Evolutionary conservation across 2,329 filamentous ascomycete genomes (phyloP), one percentile per base, ranked within the genome.

Genomic region (Aureobasidium subglaciale): DNA sequence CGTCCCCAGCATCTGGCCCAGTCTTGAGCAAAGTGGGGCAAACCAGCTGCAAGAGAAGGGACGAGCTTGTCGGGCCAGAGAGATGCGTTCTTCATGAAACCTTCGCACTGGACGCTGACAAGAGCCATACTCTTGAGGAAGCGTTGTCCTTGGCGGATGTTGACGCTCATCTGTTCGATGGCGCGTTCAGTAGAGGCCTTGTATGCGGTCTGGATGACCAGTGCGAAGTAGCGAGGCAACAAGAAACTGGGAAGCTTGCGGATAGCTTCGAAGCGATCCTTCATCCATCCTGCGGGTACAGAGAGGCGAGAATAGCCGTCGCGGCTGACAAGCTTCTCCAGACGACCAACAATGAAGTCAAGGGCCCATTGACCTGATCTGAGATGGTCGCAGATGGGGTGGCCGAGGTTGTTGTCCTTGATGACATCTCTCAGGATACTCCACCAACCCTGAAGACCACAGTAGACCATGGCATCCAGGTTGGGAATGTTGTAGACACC

Each of bases 401-500:
- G 93, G 0, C 88, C 93, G 8, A 99, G 81, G 67, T 97, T 84
- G 68, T 99, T 99, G 60, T 93, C 84, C 49, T 79, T 81, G 63
- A 97, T 88, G 59, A 99, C 86, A 56, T 87, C 79, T 63, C 90
- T 86, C 38, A 99, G 75, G 1, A 96, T 77, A 68, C 90, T 96
- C 90, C 92, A 96, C 92, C 93, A 99, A 34, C 95, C 95, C 70
- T 99, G 93, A n/a, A 99, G 78, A 59, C 93, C 93, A 58, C 92
- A 92, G 70, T 97, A 99, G 2, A 96, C 88, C 38, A 96, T 79
- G 58, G 87, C 84, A 2, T 91, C 92, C 66, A 90, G 78, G 1
- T 85, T 85, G 1, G 93, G 93, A 60, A 99, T 86, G 52, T 85
- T 81, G 72, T 97, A 99, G 8, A 85, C 85, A n/a, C 93, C 92